Percentiles rank a stretch among this genome's conserved stretches.
Conservation (phyloP, 139 green algal genomes). For the Volvox reticuliferus region DNA sequence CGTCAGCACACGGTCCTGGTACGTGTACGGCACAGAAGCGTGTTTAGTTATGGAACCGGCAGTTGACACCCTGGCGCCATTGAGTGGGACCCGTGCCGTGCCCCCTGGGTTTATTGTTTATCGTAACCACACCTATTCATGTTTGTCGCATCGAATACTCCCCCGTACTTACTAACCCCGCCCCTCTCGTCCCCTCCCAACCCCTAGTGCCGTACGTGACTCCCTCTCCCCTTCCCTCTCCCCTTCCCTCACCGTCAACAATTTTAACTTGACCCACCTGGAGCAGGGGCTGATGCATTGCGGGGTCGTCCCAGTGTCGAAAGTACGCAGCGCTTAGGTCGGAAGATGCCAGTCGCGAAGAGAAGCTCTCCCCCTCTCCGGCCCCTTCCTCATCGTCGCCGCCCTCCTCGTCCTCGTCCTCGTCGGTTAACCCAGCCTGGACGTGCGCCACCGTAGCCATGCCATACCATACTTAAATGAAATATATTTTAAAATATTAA, state of each 20-base stretch:
- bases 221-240: too few relatives aligned
- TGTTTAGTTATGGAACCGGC: too few relatives aligned
- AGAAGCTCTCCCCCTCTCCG: neutral
- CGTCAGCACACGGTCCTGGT: constrained; percentile 25
- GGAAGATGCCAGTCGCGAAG: neutral
- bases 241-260: neutral
- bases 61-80: too few relatives aligned
- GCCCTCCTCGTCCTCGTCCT: neutral
- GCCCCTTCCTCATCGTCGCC: neutral
- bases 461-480: too few relatives aligned
- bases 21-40: neutral
- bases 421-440: neutral
- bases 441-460: neutral
- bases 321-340: constrained; percentile 39
- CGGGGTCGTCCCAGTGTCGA: constrained; percentile 25
- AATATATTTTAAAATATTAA: too few relatives aligned
- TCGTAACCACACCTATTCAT: too few relatives aligned
- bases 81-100: too few relatives aligned
- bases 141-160: too few relatives aligned
- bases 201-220: too few relatives aligned
- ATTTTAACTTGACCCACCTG: neutral
- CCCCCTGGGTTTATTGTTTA: too few relatives aligned
- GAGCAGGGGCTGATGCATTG: constrained; percentile 17
- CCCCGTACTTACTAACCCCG: too few relatives aligned
- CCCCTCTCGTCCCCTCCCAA: too few relatives aligned